These are phyloP conservation scores for Macroventuria anomochaeta DNA, from an alignment of 2,329 filamentous ascomycete species.

Conservation along the genomic window DNA sequence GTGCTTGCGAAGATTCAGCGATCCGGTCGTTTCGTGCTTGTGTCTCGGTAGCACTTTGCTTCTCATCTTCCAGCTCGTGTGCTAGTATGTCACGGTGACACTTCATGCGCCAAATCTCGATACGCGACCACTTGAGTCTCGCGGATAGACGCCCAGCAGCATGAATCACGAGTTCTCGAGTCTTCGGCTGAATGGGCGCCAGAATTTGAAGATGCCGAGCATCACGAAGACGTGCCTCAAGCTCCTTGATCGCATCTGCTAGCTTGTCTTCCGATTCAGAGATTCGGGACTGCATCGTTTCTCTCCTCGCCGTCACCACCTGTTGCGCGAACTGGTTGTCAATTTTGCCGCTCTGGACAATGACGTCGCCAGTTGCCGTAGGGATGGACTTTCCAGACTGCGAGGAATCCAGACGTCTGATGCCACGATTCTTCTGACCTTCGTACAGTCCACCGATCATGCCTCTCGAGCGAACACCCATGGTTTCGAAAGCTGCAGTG, in stretches of 20 bases:
- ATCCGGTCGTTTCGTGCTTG: constrained; percentile 37
- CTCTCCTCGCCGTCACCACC: constrained; percentile 79
- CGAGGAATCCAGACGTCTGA: constrained; percentile 70
- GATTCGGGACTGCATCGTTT: constrained; percentile 85
- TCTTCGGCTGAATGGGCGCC: constrained; percentile 89
- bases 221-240: constrained; percentile 85
- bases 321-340: constrained; percentile 85
- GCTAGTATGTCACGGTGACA: constrained; percentile 89
- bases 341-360: constrained; percentile 73
- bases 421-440: constrained; percentile 75
- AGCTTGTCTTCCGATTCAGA: constrained; percentile 82
- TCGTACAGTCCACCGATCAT: constrained; percentile 86
- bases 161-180: constrained; percentile 82
- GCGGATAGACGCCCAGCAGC: constrained; percentile 85
- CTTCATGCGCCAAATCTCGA: constrained; percentile 90
- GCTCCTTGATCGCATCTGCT: constrained; percentile 72
- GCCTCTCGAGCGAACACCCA: constrained; percentile 87
- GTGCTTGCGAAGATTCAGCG: constrained; percentile 27
- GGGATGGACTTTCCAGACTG: constrained; percentile 66
- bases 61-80: constrained; percentile 85
- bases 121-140: constrained; percentile 90
- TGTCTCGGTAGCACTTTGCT: constrained; percentile 45
- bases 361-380: constrained; percentile 75
- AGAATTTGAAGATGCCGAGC: constrained; percentile 88
- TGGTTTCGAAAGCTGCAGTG: constrained; percentile 89